Evolutionary conservation across 192 early-diverging fungal species (phyloP), one percentile per base, ranked within the genome.

Genomic region (Mortierella alpina): DNA sequence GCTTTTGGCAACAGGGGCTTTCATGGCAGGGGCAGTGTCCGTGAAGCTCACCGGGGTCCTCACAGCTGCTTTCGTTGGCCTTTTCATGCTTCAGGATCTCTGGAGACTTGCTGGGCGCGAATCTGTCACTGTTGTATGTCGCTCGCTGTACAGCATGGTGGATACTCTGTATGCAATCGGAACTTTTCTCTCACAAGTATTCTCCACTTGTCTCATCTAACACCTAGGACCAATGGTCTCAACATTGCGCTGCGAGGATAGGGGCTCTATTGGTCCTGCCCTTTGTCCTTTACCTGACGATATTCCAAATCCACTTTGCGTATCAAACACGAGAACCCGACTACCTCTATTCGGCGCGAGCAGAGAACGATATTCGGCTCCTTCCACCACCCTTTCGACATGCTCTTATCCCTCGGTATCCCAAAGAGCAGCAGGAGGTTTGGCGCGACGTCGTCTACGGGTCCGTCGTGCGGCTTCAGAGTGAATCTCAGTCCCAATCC

Each of bases 31-130:
- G 60, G 84, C 89, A 18, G 59, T 88, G 44, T 87, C 95, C 60
- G 90, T 91, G 77, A 98, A 97, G 81, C 92, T 93, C 90, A 93
- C 95, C 20, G 96, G 96, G 8, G 71, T 95, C 31, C 93, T 96
- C 66, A 88, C 90, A 10, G 86, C 95, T 53, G 91, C 89, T 7
- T 84, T 90, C 2, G 82, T 96, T 58, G 95, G 94, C 11, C 68
- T 93, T 58, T 90, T 92, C 49, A 91, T 90, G 1, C 56, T 94
- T 57, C 83, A 89, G 52, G 91, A 96, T 48, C 83, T 97, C 14
- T 95, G 93, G 94, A 82, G 86, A 44, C 76, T 95, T 45, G 85
- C 94, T 53, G 90, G 92, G 61, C 85, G 91, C 55, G 50, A 69
- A 9, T 53, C 63, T 17, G 45, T 82, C 45, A 62, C 23, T 18